phyloP scores from a whole-genome alignment of 352 stramenopile genomes.

The Thalassiosira pacifica region DNA sequence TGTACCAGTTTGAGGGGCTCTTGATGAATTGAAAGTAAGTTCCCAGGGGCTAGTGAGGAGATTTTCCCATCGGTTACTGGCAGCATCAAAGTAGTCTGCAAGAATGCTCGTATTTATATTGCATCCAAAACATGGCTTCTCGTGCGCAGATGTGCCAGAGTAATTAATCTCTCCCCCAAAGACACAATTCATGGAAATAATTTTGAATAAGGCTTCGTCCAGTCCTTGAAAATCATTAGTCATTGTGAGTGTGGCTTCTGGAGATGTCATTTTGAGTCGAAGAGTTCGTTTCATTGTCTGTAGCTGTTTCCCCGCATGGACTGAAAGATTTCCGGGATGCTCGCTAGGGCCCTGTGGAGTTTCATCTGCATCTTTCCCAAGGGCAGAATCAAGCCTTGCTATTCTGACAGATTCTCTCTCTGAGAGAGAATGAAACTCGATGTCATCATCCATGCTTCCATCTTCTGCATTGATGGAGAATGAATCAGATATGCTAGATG shows the following conservation, averaged over 20 bases:
- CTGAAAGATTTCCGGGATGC: constrained; percentile 52
- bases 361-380: constrained; percentile 66
- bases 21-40: constrained; percentile 76
- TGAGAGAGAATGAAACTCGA: constrained; percentile 69
- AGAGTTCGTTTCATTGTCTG: constrained; percentile 49
- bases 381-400: constrained; percentile 71
- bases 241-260: constrained; percentile 76
- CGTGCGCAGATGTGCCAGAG: constrained; percentile 28
- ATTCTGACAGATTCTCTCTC: constrained; percentile 72
- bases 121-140: constrained; percentile 71
- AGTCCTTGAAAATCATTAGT: constrained; percentile 81
- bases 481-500: constrained; percentile 74
- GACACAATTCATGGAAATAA: constrained; percentile 78
- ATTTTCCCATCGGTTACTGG: constrained; percentile 77
- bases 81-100: constrained; percentile 87
- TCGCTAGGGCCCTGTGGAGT: constrained; percentile 42
- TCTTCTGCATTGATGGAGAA: constrained; percentile 51
- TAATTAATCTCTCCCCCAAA: constrained; percentile 66
- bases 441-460: constrained; percentile 16
- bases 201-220: constrained; percentile 81
- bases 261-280: constrained; percentile 78
- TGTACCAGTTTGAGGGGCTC: constrained; percentile 66
- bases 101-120: constrained; percentile 75
- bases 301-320: constrained; percentile 45
- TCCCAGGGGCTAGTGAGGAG: constrained; percentile 85